These are phyloP conservation scores for Phtheirospermum japonicum DNA, from an alignment of 257 asterid genomes.

Conservation along the genomic window DNA sequence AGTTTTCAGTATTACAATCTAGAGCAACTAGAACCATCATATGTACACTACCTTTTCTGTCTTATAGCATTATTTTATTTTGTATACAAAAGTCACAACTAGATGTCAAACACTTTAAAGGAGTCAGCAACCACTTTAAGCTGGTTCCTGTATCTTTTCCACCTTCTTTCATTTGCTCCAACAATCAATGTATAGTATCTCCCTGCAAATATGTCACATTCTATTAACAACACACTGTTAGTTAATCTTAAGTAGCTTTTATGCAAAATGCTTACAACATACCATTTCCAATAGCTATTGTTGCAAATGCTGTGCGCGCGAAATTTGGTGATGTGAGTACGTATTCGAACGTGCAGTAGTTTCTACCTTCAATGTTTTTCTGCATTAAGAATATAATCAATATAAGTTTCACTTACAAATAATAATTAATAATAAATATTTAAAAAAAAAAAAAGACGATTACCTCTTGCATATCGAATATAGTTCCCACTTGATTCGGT, in stretches of 20 bases:
- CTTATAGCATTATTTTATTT: no score
- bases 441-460: no score
- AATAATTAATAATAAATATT: background rate
- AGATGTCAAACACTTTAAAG: slow-evolving; percentile 67
- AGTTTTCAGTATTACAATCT: no score
- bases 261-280: no score
- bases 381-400: slow-evolving; percentile 32
- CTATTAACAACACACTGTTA: no score
- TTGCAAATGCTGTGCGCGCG: slow-evolving; percentile 80
- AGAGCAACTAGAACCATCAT: no score
- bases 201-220: slow-evolving; percentile 49
- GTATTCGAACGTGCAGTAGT: slow-evolving; percentile 75
- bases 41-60: no score
- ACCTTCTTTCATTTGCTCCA: slow-evolving; percentile 81
- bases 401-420: no score
- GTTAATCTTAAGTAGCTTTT: no score
- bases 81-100: no score
- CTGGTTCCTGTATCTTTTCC: slow-evolving; percentile 66
- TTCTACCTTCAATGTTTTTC: slow-evolving; percentile 68
- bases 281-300: slow-evolving; percentile 85
- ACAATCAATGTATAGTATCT: slow-evolving; percentile 79
- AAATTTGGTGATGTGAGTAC: slow-evolving; percentile 65
- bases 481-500: slow-evolving; percentile 63
- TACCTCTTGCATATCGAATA: slow-evolving; percentile 80
- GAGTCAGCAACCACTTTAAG: slow-evolving; percentile 91